Evolutionary conservation across 306 rosid species (phyloP).

Genomic region (Canavalia gladiata): DNA sequence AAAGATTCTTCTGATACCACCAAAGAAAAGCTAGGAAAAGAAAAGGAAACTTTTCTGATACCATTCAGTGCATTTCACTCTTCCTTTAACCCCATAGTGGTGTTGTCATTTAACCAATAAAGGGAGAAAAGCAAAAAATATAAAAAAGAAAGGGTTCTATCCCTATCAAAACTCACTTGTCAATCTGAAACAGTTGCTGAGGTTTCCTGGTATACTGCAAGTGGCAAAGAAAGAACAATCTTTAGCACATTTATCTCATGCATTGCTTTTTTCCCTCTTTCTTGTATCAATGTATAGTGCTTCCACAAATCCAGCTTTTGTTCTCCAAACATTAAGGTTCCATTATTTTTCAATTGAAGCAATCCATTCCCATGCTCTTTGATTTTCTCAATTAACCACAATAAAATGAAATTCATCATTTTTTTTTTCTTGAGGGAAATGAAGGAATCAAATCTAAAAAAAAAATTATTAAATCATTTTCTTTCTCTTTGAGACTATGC

Average conservation of each 20-base stretch:
- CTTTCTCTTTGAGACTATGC: constrained; percentile 27
- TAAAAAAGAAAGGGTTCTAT: constrained; percentile 28
- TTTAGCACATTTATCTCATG: constrained; percentile 54
- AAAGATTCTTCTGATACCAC: constrained; percentile 52
- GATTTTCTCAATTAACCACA: not conserved
- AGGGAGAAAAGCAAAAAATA: constrained; percentile 47
- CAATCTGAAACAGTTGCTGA: constrained; percentile 55
- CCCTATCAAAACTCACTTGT: constrained; percentile 55
- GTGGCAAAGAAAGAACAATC: constrained; percentile 52
- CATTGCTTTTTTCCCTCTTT: constrained; percentile 47
- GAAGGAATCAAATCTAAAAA: constrained; percentile 5
- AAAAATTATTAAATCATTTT: not conserved
- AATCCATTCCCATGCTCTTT: not conserved
- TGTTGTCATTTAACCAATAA: constrained; percentile 33
- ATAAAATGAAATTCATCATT: not conserved
- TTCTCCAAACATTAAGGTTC: constrained; percentile 24
- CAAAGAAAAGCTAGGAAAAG: constrained; percentile 37
- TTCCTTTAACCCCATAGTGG: constrained; percentile 48
- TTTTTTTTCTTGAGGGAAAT: not conserved
- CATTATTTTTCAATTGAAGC: constrained; percentile 29
- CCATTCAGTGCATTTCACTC: constrained; percentile 43
- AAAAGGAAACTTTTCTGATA: constrained; percentile 41
- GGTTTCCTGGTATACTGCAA: constrained; percentile 53
- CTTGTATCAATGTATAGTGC: not conserved
- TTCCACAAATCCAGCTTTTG: constrained; percentile 28